These are phyloP conservation scores for Neoscytalidium dimidiatum DNA, from an alignment of 2,329 filamentous ascomycete genomes.

Conservation along the genomic window DNA sequence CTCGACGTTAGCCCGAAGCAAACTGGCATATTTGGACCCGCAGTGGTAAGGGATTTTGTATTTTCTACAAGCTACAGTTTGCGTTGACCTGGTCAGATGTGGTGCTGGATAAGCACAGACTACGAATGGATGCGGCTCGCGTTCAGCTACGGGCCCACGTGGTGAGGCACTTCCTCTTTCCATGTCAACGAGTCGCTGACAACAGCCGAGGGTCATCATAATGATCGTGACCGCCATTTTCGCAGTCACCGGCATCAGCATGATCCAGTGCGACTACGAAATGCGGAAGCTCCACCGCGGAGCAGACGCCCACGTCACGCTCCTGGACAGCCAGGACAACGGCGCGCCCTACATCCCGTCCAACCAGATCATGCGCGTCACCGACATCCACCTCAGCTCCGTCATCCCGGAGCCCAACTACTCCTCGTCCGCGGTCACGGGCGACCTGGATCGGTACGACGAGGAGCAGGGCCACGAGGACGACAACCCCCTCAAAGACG, in stretches of 20 bases:
- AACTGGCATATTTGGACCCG: slow-evolving; percentile 71
- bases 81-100: slow-evolving; percentile 52
- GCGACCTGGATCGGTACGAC: too few species aligned
- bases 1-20: slow-evolving; percentile 50
- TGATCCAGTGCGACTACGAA: neutral
- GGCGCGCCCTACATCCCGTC: slow-evolving; percentile 40
- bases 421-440: neutral
- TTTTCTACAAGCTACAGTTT: neutral
- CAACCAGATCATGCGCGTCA: slow-evolving; percentile 53
- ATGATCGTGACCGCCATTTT: neutral
- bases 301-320: neutral
- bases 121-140: slow-evolving; percentile 74
- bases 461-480: neutral
- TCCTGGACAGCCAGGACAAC: slow-evolving; percentile 42
- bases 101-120: slow-evolving; percentile 73
- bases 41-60: slow-evolving; percentile 50
- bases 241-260: neutral
- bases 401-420: neutral
- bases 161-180: slow-evolving; percentile 44
- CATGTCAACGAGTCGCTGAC: neutral
- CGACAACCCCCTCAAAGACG: neutral
- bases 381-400: slow-evolving; percentile 62
- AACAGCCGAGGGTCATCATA: neutral
- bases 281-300: neutral
- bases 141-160: slow-evolving; percentile 73